Conservation (phyloP, 352 stramenopile genomes). For the Pythium guiyangense region DNA sequence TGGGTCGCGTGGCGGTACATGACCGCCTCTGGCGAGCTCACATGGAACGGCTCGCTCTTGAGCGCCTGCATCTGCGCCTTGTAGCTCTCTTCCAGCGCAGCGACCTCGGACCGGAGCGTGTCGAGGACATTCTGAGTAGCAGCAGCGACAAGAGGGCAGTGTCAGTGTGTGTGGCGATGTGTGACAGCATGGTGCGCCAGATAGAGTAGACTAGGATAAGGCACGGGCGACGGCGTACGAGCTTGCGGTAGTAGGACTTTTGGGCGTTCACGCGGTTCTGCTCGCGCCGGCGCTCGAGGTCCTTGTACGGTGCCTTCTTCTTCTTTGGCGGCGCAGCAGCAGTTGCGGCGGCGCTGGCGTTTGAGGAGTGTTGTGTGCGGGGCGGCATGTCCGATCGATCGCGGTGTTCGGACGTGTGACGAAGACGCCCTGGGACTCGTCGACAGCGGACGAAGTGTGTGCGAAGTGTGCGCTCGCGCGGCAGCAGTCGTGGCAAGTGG, state of each 20-base stretch:
- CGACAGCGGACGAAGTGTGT: too few species aligned
- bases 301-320: conserved; percentile 16
- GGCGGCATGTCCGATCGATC: not conserved
- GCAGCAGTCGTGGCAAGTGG: too few species aligned
- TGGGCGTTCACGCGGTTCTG: conserved; percentile 34
- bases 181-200: not conserved
- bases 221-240: conserved; percentile 5
- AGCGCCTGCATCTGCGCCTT: conserved; percentile 16
- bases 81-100: conserved; percentile 22
- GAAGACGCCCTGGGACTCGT: too few species aligned
- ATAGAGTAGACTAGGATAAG: too few species aligned
- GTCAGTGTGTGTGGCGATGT: not conserved
- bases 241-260: conserved; percentile 34
- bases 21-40: not conserved
- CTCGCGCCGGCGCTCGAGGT: conserved; percentile 26
- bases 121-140: conserved; percentile 17
- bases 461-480: too few species aligned
- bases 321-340: not conserved
- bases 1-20: not conserved
- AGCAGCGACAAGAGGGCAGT: not conserved
- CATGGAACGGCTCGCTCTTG: not conserved
- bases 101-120: conserved; percentile 21
- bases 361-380: not conserved
- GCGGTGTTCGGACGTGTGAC: too few species aligned
- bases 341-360: not conserved